Percentiles rank a stretch among this genome's conserved stretches.
Conservation (phyloP, 2,329 filamentous ascomycete species). For the Trichophyton equinum region DNA sequence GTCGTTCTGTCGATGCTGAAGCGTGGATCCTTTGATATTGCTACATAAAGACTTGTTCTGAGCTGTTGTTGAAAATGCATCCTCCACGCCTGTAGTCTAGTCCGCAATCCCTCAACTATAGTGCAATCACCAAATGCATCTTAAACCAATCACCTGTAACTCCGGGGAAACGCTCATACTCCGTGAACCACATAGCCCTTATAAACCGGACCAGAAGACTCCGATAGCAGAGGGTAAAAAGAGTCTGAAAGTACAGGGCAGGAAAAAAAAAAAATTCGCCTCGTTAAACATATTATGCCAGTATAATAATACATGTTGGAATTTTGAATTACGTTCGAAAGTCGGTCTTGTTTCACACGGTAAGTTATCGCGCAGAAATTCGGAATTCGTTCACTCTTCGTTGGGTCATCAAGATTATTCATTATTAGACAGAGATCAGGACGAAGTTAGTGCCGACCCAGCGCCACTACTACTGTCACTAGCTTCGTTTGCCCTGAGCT, state of each 20-base stretch:
- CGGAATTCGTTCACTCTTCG: not conserved
- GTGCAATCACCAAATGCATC: not conserved
- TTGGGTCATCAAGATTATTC: constrained; percentile 2
- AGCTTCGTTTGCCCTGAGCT: constrained; percentile 13
- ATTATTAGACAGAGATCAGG: constrained; percentile 2
- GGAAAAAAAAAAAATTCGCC: not conserved
- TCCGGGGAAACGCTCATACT: not conserved
- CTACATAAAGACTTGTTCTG: not conserved
- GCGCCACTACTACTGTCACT: constrained; percentile 12
- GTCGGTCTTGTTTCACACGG: not conserved
- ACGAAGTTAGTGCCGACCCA: not conserved
- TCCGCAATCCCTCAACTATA: not conserved
- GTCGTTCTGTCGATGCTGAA: too few relatives aligned
- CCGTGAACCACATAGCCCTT: not conserved
- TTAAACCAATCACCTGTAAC: not conserved
- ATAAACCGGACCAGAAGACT: not conserved
- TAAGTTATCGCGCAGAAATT: not conserved
- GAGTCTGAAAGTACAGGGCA: not conserved
- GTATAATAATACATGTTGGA: not conserved
- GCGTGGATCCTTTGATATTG: not conserved
- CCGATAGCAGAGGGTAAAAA: not conserved
- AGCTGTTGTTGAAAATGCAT: not conserved
- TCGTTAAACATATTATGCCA: not conserved
- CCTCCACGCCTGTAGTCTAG: not conserved
- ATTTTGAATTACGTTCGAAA: not conserved